phyloP scores from a whole-genome alignment of 139 green algal genomes.

The Microglena sp. region DNA sequence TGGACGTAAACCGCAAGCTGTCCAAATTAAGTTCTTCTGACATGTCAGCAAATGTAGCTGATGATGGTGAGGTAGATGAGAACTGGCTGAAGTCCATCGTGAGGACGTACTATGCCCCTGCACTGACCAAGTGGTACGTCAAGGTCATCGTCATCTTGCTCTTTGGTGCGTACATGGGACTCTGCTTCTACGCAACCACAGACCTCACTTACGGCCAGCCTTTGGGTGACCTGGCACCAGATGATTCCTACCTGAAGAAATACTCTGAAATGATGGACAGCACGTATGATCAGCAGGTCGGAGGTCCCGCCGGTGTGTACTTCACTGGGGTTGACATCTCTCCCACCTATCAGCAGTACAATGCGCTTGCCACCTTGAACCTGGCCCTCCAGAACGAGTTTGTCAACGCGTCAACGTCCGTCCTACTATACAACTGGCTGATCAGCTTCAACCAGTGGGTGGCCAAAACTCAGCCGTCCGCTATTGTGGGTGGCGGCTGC shows the following conservation, averaged over 20 bases:
- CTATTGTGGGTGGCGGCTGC: conserved; percentile 7
- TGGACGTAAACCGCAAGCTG: too few species aligned
- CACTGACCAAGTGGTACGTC: conserved; percentile 13
- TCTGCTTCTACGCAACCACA: conserved; percentile 8
- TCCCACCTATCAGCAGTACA: conserved; percentile 7
- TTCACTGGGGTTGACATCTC: conserved; percentile 23
- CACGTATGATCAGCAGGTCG: conserved; percentile 22
- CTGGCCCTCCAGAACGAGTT: background rate
- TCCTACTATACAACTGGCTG: conserved; percentile 24
- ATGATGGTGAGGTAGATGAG: background rate
- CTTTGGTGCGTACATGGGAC: conserved; percentile 7
- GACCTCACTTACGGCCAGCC: conserved; percentile 21
- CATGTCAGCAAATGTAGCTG: background rate
- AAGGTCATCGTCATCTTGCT: conserved; percentile 19
- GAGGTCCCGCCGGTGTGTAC: conserved; percentile 11
- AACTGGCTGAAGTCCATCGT: background rate
- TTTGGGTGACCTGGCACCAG: conserved; percentile 21
- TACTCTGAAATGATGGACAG: conserved; percentile 5
- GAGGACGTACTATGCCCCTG: background rate
- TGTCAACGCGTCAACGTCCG: conserved; percentile 20
- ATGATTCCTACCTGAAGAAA: conserved; percentile 23
- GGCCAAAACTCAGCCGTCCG: background rate
- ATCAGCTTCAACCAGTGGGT: conserved; percentile 17
- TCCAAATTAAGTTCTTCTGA: conserved; percentile 16
- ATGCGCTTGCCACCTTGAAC: conserved; percentile 16